Conservation (phyloP, 2,329 filamentous ascomycete genomes). For the Claviceps pazoutovae region DNA sequence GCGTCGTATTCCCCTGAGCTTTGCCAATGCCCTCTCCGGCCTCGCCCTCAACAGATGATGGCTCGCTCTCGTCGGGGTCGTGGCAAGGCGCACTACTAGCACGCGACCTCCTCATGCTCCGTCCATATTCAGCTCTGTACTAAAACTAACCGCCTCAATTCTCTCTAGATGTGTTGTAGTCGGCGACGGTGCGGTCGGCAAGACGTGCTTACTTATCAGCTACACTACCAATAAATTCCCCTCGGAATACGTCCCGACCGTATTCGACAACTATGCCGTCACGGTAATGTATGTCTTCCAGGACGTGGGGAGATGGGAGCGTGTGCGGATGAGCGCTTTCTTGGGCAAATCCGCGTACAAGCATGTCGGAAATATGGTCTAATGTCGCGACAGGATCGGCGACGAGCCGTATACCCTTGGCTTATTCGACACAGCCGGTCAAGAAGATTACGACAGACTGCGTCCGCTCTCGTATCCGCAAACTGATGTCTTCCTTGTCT, state of each 20-base stretch:
- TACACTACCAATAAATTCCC: slow-evolving; percentile 99
- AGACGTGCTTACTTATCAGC: slow-evolving; percentile 96
- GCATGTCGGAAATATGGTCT: background rate
- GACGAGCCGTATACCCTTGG: slow-evolving; percentile 97
- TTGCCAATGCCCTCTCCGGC: background rate
- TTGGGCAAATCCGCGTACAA: background rate
- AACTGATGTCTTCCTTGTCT: slow-evolving; percentile 97
- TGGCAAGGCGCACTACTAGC: background rate
- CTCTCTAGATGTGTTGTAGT: slow-evolving; percentile 81
- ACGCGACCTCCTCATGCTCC: background rate
- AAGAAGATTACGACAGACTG: slow-evolving; percentile 98
- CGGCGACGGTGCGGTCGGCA: slow-evolving; percentile 97
- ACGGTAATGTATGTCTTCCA: slow-evolving; percentile 80
- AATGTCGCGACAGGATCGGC: slow-evolving; percentile 62
- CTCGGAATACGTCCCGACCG: slow-evolving; percentile 97
- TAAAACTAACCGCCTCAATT: background rate
- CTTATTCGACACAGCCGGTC: slow-evolving; percentile 94
- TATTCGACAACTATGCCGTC: slow-evolving; percentile 99
- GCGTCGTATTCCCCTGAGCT: background rate
- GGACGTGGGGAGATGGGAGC: slow-evolving; percentile 1
- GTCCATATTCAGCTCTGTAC: background rate
- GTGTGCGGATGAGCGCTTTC: background rate
- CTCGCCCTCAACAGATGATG: background rate
- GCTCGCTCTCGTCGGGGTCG: background rate
- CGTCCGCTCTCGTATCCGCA: slow-evolving; percentile 95